These are phyloP conservation scores for Pythium scleroteichum DNA, from an alignment of 352 stramenopile species.

Conservation along the genomic window DNA sequence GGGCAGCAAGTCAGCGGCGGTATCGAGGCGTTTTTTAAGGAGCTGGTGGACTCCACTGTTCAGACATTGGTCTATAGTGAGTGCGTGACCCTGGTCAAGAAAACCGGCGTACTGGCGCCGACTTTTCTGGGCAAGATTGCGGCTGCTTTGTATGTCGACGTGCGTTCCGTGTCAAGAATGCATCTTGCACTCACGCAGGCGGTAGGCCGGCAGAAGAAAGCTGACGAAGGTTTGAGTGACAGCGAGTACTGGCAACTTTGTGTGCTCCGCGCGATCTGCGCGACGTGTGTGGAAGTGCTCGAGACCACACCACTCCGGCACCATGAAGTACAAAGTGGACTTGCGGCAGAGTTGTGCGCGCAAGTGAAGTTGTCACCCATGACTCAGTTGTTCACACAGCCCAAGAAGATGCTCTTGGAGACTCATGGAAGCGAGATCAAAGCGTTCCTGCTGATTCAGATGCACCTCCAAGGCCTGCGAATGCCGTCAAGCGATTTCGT, in stretches of 20 bases:
- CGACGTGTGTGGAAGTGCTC: constrained; percentile 90
- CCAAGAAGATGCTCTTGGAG: constrained; percentile 66
- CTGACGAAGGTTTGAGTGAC: constrained; percentile 6
- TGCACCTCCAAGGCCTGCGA: constrained; percentile 90
- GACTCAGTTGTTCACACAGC: constrained; percentile 48
- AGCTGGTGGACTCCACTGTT: constrained; percentile 76
- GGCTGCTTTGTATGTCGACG: constrained; percentile 96
- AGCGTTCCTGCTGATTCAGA: constrained; percentile 92
- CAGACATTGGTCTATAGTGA: constrained; percentile 82
- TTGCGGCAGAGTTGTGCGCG: constrained; percentile 52
- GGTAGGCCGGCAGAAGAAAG: constrained; percentile 23
- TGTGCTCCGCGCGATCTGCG: constrained; percentile 55
- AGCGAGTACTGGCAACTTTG: constrained; percentile 23
- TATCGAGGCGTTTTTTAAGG: constrained; percentile 76
- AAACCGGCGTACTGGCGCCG: constrained; percentile 47
- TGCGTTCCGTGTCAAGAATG: constrained; percentile 87
- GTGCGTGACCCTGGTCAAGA: constrained; percentile 75
- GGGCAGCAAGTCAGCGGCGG: constrained; percentile 38
- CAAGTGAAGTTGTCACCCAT: constrained; percentile 65
- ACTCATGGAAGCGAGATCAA: constrained; percentile 85
- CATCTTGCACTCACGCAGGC: constrained; percentile 36
- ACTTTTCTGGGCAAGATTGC: constrained; percentile 92
- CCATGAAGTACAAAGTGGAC: constrained; percentile 94
- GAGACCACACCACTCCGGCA: constrained; percentile 95
- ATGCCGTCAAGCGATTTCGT: constrained; percentile 98